A percentile compares a stretch with the other conserved stretches of the same genome.
Conservation (phyloP, 1,139 yeast genomes). For the Pichiaceae sp. region DNA sequence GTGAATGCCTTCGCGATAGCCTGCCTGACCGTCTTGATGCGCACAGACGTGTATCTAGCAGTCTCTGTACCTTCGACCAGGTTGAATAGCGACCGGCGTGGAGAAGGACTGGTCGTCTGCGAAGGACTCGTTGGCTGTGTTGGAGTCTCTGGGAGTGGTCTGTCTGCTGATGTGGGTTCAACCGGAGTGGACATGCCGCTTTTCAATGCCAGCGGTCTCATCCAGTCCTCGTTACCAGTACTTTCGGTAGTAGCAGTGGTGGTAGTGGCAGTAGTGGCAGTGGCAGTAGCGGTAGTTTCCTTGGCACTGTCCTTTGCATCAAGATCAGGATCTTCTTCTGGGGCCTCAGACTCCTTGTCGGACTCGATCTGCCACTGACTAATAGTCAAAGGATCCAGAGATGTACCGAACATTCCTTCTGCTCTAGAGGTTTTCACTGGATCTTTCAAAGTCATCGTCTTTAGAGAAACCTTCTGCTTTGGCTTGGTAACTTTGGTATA, state of each 20-base stretch:
- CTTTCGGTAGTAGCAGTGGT: neutral
- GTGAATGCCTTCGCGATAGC: conserved; percentile 11
- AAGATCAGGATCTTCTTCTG: neutral
- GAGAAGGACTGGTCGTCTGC: neutral
- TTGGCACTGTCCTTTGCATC: neutral
- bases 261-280: neutral
- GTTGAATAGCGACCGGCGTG: conserved; percentile 4
- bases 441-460: conserved; percentile 19
- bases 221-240: conserved; percentile 16
- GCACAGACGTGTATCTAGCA: conserved; percentile 16
- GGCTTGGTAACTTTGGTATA: conserved; percentile 24
- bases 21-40: conserved; percentile 11
- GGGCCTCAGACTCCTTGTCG: neutral
- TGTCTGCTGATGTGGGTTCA: neutral
- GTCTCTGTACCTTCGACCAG: conserved; percentile 15
- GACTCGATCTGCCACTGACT: neutral
- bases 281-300: neutral
- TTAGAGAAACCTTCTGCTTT: conserved; percentile 17
- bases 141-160: neutral
- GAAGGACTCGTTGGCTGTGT: neutral
- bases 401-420: conserved; percentile 21
- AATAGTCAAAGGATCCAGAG: conserved; percentile 21
- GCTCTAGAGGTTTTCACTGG: conserved; percentile 23
- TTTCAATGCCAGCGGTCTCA: conserved; percentile 19
- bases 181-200: neutral